These are phyloP conservation scores for Kockovaella imperatae DNA, from an alignment of 768 basidiomycete genomes.

Conservation along the genomic window DNA sequence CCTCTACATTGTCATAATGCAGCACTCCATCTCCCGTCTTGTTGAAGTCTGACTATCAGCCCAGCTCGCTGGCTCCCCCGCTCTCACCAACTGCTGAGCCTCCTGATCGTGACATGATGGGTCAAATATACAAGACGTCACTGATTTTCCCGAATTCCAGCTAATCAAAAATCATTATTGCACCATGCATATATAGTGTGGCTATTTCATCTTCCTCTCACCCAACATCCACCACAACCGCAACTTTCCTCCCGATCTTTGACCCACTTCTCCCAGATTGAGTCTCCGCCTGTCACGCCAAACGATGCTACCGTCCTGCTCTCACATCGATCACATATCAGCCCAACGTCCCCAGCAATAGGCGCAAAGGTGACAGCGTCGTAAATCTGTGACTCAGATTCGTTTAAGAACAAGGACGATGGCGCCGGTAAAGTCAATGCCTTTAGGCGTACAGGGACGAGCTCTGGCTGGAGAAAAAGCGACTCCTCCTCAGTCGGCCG, in stretches of 20 bases:
- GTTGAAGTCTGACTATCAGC: slow-evolving; percentile 15
- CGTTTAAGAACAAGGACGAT: slow-evolving; percentile 18
- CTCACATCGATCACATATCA: slow-evolving; percentile 7
- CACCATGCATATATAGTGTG: background rate
- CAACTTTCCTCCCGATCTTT: slow-evolving; percentile 13
- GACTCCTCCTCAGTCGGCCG: background rate
- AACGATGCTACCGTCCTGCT: background rate
- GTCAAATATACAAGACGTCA: background rate
- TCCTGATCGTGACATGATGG: slow-evolving; percentile 34
- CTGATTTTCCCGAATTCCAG: background rate
- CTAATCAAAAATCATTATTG: no score
- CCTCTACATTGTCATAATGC: slow-evolving; percentile 24
- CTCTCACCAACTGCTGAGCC: slow-evolving; percentile 22
- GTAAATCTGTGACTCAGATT: background rate
- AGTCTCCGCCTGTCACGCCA: background rate
- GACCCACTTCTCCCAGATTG: slow-evolving; percentile 18
- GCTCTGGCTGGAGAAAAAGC: background rate
- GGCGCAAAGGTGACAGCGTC: slow-evolving; percentile 17
- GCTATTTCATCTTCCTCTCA: background rate
- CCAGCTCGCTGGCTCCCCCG: background rate
- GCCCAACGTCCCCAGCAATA: background rate
- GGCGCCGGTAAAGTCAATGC: slow-evolving; percentile 13
- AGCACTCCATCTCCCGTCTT: slow-evolving; percentile 35
- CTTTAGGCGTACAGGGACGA: slow-evolving; percentile 3
- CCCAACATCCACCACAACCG: slow-evolving; percentile 33